Conservation (phyloP, 2,329 filamentous ascomycete species). For the Epichloe sp. region DNA sequence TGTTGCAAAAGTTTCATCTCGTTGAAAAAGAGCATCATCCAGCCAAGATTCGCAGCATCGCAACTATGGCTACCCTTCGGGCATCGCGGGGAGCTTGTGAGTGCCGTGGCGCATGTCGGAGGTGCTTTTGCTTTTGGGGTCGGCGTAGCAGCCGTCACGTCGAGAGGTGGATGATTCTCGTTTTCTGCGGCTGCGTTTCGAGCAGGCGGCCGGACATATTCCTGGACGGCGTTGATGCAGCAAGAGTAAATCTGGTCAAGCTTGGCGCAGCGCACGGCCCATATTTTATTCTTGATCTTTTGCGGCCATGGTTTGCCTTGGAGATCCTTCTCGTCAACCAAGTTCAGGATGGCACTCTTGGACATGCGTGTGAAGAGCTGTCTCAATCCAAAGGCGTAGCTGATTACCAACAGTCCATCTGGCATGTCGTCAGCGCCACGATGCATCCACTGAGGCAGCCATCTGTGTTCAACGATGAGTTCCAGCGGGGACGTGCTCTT, state of each 20-base stretch:
- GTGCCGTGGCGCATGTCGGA: slow-evolving; percentile 7
- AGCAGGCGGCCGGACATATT: slow-evolving; percentile 27
- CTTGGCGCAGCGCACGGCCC: slow-evolving; percentile 34
- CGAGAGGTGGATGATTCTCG: slow-evolving; percentile 10
- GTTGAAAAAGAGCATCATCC: slow-evolving; percentile 38
- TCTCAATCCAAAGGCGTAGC: slow-evolving; percentile 37
- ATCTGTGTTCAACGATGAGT: slow-evolving; percentile 34
- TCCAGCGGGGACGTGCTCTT: slow-evolving; percentile 39
- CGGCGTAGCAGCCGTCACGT: slow-evolving; percentile 11
- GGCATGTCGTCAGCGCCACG: slow-evolving; percentile 33
- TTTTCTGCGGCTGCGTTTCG: slow-evolving; percentile 9
- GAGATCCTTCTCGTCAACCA: slow-evolving; percentile 29
- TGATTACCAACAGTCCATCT: slow-evolving; percentile 36
- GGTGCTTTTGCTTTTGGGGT: slow-evolving; percentile 8
- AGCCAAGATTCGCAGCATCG: slow-evolving; percentile 39
- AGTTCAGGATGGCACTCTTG: slow-evolving; percentile 34
- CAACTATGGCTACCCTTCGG: slow-evolving; percentile 36
- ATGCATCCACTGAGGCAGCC: slow-evolving; percentile 39
- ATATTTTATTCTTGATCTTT: slow-evolving; percentile 34
- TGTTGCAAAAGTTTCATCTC: slow-evolving; percentile 31
- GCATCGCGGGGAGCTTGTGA: slow-evolving; percentile 31
- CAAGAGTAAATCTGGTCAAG: slow-evolving; percentile 35
- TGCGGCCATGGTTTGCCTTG: slow-evolving; percentile 32
- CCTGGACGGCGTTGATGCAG: slow-evolving; percentile 29
- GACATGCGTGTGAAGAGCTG: slow-evolving; percentile 36